Percentiles rank a stretch among this genome's conserved stretches.
phyloP scores from a whole-genome alignment of 768 basidiomycete genomes.

The Rhizopogon sp. region DNA sequence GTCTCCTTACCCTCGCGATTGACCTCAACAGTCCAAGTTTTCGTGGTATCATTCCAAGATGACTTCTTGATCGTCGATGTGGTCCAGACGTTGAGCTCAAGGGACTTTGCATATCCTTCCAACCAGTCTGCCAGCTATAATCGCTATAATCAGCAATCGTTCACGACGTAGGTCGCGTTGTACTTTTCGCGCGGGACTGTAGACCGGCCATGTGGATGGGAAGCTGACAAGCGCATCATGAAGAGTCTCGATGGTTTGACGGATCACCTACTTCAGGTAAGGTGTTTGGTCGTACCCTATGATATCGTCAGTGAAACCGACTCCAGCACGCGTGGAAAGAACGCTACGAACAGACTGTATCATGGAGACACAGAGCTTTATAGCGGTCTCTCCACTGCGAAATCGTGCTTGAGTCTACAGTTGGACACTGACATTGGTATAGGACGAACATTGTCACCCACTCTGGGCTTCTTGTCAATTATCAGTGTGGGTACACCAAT shows the following conservation, averaged over 20 bases:
- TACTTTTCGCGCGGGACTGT: conserved; percentile 46
- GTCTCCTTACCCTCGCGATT: conserved; percentile 25
- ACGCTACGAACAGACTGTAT: conserved; percentile 36
- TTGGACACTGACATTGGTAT: not conserved
- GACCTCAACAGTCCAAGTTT: conserved; percentile 43
- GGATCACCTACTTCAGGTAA: conserved; percentile 39
- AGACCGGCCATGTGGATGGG: conserved; percentile 52
- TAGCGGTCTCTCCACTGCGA: conserved; percentile 39
- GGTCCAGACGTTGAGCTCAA: conserved; percentile 65
- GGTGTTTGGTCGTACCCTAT: conserved; percentile 52
- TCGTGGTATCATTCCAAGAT: conserved; percentile 30
- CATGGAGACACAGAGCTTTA: conserved; percentile 43
- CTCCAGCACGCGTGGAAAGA: not conserved
- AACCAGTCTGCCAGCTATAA: conserved; percentile 60
- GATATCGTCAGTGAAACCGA: not conserved
- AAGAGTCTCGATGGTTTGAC: not conserved
- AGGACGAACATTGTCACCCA: conserved; percentile 40
- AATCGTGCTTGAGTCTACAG: not conserved
- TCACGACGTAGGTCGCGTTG: not conserved
- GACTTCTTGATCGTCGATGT: conserved; percentile 38
- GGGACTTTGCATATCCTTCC: conserved; percentile 51
- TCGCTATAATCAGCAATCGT: not conserved
- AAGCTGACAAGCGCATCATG: conserved; percentile 32
- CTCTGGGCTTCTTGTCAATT: conserved; percentile 47
- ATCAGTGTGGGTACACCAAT: conserved; percentile 51